Conservation (phyloP, 257 asterid species). For the Osmanthus fragrans region DNA sequence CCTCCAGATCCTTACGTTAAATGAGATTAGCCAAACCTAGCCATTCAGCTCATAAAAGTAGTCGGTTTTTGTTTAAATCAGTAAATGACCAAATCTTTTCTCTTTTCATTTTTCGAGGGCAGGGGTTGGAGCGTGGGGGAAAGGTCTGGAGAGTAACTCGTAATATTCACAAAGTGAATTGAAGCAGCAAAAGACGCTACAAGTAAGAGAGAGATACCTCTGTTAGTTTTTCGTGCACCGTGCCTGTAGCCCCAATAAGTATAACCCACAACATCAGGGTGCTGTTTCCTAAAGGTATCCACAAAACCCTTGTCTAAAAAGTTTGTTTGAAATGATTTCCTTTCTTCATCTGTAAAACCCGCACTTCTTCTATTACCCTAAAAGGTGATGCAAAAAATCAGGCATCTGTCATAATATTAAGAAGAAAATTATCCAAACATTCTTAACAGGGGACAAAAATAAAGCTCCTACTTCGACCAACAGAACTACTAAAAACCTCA, state of each 20-base stretch:
- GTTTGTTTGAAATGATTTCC: slow-evolving; percentile 71
- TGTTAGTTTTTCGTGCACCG: slow-evolving; percentile 79
- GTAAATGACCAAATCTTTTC: background rate
- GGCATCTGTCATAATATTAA: background rate
- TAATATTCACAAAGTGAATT: background rate
- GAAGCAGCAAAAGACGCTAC: background rate
- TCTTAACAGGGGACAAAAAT: background rate
- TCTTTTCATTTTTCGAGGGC: too few relatives aligned
- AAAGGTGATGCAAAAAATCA: slow-evolving; percentile 6
- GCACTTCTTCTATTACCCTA: slow-evolving; percentile 99
- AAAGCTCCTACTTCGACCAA: background rate
- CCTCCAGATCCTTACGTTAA: background rate
- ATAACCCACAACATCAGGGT: slow-evolving; percentile 86
- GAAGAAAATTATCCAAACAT: background rate
- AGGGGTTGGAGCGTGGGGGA: background rate
- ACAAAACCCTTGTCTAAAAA: slow-evolving; percentile 79
- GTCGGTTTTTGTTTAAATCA: background rate
- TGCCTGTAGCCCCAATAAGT: slow-evolving; percentile 98
- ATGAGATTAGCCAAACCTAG: background rate
- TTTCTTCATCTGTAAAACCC: slow-evolving; percentile 89
- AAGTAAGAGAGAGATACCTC: slow-evolving; percentile 42
- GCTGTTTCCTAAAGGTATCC: slow-evolving; percentile 93
- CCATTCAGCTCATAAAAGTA: background rate
- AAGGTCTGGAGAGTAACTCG: background rate
- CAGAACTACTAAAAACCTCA: background rate